phyloP scores from a whole-genome alignment of 495 filamentous ascomycete species.

The Penicillium odoratum region DNA sequence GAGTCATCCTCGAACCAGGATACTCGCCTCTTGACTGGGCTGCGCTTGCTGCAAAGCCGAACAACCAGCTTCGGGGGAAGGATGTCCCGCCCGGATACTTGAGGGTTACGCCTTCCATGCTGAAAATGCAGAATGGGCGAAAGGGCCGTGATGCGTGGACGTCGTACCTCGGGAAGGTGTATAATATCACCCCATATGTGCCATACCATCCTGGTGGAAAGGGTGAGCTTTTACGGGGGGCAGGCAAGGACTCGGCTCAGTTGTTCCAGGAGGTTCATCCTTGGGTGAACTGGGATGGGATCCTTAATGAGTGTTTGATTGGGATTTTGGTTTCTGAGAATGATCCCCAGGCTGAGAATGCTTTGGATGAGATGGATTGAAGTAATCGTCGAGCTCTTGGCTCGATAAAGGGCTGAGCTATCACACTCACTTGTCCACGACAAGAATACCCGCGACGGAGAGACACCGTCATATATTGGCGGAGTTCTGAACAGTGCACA shows the following conservation, averaged over 20 bases:
- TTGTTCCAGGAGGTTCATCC: slow-evolving; percentile 92
- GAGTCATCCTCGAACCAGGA: slow-evolving; percentile 78
- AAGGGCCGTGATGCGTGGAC: slow-evolving; percentile 88
- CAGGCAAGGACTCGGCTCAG: slow-evolving; percentile 67
- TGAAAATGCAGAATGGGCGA: slow-evolving; percentile 72
- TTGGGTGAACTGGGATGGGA: slow-evolving; percentile 97
- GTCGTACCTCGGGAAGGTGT: slow-evolving; percentile 80
- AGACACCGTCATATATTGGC: not conserved
- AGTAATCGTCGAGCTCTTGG: not conserved
- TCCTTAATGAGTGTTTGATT: slow-evolving; percentile 81
- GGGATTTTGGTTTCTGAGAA: slow-evolving; percentile 83
- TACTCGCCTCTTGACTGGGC: slow-evolving; percentile 97
- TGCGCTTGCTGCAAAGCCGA: slow-evolving; percentile 63
- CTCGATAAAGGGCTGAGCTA: no score
- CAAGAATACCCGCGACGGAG: not conserved
- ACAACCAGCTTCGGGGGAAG: slow-evolving; percentile 64
- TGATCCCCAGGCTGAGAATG: slow-evolving; percentile 48
- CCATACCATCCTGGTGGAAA: slow-evolving; percentile 92
- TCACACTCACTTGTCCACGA: not conserved
- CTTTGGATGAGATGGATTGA: slow-evolving; percentile 74
- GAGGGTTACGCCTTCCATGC: slow-evolving; percentile 74
- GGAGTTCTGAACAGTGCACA: not conserved
- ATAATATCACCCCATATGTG: slow-evolving; percentile 88
- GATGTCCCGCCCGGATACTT: slow-evolving; percentile 52
- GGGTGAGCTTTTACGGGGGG: slow-evolving; percentile 77